These are phyloP conservation scores for Paulownia fortunei DNA, from an alignment of 257 asterid species.

Conservation along the genomic window DNA sequence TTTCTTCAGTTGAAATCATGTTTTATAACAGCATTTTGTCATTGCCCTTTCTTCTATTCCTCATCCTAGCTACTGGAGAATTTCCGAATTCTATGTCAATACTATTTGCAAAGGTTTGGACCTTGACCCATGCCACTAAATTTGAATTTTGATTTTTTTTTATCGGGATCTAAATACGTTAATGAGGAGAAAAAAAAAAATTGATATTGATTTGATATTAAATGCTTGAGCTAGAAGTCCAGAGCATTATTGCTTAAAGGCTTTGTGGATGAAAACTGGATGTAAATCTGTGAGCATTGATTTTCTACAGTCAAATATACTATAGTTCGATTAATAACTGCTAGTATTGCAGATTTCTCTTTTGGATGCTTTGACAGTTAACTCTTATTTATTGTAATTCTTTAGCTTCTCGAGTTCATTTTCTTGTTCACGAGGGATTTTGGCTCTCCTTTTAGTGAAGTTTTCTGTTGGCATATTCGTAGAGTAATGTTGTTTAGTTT, in stretches of 20 bases:
- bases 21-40: constrained; percentile 86
- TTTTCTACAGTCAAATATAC: too few species aligned
- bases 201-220: too few species aligned
- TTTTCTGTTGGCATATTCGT: too few species aligned
- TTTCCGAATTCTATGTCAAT: constrained; percentile 77
- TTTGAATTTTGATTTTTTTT: background rate
- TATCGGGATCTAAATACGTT: background rate
- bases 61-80: constrained; percentile 90
- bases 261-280: background rate
- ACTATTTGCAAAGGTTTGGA: constrained; percentile 74
- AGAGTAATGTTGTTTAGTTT: background rate
- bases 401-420: background rate
- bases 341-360: background rate
- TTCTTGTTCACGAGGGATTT: too few species aligned
- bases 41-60: constrained; percentile 83
- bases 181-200: too few species aligned
- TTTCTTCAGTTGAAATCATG: constrained; percentile 93
- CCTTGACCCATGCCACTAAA: constrained; percentile 7
- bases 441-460: too few species aligned
- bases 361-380: too few species aligned
- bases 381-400: background rate
- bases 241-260: too few species aligned
- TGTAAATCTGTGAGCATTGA: too few species aligned
- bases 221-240: too few species aligned
- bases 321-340: background rate